phyloP scores from a whole-genome alignment of 257 asterid species.

The Voacanga thouarsii region DNA sequence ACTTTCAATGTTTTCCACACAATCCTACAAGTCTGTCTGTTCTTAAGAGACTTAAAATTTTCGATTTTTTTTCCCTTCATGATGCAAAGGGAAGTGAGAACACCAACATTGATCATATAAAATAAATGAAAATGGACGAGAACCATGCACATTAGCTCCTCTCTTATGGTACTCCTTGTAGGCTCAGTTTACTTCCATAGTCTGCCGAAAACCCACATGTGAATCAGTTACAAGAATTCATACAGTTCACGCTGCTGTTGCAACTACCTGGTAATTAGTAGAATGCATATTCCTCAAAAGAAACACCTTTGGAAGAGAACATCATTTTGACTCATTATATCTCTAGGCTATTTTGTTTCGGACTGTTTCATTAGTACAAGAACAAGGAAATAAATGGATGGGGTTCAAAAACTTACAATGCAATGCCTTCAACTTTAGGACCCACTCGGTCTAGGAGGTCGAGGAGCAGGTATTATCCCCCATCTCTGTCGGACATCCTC shows the following conservation, averaged over 20 bases:
- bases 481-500: conserved; percentile 73
- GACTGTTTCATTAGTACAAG: background rate
- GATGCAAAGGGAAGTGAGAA: background rate
- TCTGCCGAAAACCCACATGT: background rate
- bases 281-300: background rate
- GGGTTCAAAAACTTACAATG: background rate
- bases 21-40: background rate
- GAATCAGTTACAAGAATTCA: background rate
- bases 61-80: background rate
- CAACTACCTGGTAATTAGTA: background rate
- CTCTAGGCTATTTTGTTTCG: background rate
- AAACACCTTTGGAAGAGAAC: background rate
- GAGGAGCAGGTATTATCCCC: conserved; percentile 82
- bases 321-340: background rate
- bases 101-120: background rate
- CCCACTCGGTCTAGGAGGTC: conserved; percentile 33
- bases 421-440: conserved; percentile 9
- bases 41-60: background rate
- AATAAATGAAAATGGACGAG: background rate
- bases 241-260: background rate
- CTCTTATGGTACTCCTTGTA: background rate
- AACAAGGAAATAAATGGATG: background rate
- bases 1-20: background rate
- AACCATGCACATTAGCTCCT: background rate
- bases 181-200: background rate